Base-by-base conservation (phyloP, 192 early-diverging fungal genomes). In the Thamnidium elegans region DNA sequence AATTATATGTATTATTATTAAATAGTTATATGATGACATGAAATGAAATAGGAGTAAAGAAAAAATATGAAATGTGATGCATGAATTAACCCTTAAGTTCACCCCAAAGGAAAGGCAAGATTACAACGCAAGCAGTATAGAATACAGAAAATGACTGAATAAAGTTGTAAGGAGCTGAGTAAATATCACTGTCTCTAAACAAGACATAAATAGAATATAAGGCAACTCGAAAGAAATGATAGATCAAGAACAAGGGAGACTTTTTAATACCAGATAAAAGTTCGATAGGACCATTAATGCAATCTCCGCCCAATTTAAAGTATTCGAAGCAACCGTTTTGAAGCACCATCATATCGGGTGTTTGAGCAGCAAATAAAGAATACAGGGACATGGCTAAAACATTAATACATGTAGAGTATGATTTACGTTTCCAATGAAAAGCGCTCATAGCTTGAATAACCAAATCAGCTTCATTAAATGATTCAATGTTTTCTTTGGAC, bases 211-310 rank as follows among this genome's bases (percentile, higher is more conserved):
- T 67, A 61, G 82, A 55, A 76, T 90, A 85, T 6, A 90, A 53
- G 0, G 95, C 96, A 13, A 97, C 95, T 7, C 87, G 86, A 79
- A 95, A 97, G 68, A 98, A 98, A 76, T 97, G 95, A 68, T 82
- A 84, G 3, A 95, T 55, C 11, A 97, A 81, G 11, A 92, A 75
- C 50, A 84, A 47, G 6, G 95, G 94, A 50, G 79, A 79, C 7
- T 85, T 83, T 8, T 83, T 68, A 26, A 95, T 72, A 6, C 92
- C 92, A 17, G 90, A 92, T 14, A 96, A 73, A n/a, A 98, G 78
- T 20, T 89, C 86, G 14, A 93, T 87, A 7, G 96, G 96, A 1
- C 87, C 90, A 56, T 85, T 74, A 11, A 90, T 80, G 68, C 87
- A 96, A 21, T 78, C 72, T 1, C 92, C 90, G 34, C 96, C 96